A percentile compares a stretch with the other conserved stretches of the same genome.
phyloP scores from a whole-genome alignment of 2,329 filamentous ascomycete genomes.

The Aspergillus fumigatiaffinis region DNA sequence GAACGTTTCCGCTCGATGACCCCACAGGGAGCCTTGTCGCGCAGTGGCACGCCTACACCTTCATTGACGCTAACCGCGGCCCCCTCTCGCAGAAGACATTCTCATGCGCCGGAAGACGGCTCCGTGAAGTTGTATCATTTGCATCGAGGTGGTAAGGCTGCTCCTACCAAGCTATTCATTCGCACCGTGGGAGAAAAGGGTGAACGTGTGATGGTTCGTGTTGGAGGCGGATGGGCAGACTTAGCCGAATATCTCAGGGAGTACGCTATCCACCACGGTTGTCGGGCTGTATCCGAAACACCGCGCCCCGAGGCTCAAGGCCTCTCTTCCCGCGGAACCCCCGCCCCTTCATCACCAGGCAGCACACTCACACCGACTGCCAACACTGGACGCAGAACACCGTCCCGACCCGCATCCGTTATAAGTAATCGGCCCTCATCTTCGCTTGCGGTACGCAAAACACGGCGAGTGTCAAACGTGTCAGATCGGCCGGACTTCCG shows the following conservation, averaged over 20 bases:
- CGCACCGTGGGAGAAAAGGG: constrained; percentile 84
- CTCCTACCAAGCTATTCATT: constrained; percentile 92
- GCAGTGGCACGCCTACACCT: constrained; percentile 58
- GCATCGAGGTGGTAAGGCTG: constrained; percentile 74
- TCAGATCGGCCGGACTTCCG: constrained; percentile 26
- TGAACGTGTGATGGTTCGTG: constrained; percentile 94
- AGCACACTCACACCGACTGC: constrained; percentile 18
- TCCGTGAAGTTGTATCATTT: constrained; percentile 93
- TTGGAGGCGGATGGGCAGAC: constrained; percentile 97
- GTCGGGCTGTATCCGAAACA: constrained; percentile 57
- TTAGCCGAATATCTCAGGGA: constrained; percentile 90
- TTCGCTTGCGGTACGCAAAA: constrained; percentile 38
- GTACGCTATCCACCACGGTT: constrained; percentile 86
- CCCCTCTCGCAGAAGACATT: constrained; percentile 29
- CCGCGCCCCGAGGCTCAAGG: constrained; percentile 54
- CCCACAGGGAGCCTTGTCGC: constrained; percentile 31
- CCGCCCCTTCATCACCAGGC: constrained; percentile 25
- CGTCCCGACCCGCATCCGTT: constrained; percentile 36
- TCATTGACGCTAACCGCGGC: constrained; percentile 67
- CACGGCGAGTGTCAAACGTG: constrained; percentile 34
- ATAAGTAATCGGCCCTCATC: constrained; percentile 36
- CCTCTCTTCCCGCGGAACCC: constrained; percentile 33
- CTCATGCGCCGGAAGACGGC: constrained; percentile 49
- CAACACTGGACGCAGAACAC: constrained; percentile 29
- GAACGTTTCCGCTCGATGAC: constrained; percentile 40